These are phyloP conservation scores for Leccinellum rugosiceps DNA, from an alignment of 768 basidiomycete genomes.

Conservation along the genomic window DNA sequence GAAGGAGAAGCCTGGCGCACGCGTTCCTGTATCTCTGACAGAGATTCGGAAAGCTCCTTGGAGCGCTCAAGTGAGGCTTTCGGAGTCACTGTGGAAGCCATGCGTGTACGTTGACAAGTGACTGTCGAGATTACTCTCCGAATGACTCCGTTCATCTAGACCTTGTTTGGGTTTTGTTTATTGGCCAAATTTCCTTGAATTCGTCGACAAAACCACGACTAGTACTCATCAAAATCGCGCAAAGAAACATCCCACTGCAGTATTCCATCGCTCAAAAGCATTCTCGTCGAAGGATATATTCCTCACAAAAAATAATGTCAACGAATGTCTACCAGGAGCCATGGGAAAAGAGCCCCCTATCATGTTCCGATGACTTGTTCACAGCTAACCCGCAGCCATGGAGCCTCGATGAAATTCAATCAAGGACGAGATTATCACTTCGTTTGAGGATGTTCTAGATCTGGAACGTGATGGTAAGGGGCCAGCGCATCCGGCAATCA, in stretches of 20 bases:
- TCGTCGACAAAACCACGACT: too few species aligned
- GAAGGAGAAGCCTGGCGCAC: slow-evolving; percentile 37
- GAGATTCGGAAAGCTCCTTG: slow-evolving; percentile 50
- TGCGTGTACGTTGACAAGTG: slow-evolving; percentile 14
- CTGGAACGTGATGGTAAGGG: background rate
- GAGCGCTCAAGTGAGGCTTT: slow-evolving; percentile 40
- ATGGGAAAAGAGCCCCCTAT: slow-evolving; percentile 21
- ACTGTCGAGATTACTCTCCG: slow-evolving; percentile 3
- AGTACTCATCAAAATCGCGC: too few species aligned
- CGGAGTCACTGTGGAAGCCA: slow-evolving; percentile 14
- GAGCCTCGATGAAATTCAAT: slow-evolving; percentile 31
- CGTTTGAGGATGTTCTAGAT: slow-evolving; percentile 40
- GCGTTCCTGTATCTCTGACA: slow-evolving; percentile 50
- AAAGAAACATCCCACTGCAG: too few species aligned
- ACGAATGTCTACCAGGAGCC: slow-evolving; percentile 38
- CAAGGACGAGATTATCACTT: slow-evolving; percentile 40
- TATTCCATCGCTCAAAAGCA: too few species aligned
- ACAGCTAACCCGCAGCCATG: slow-evolving; percentile 38
- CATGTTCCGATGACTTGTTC: slow-evolving; percentile 30
- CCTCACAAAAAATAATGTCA: slow-evolving; percentile 10
- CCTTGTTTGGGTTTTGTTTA: background rate
- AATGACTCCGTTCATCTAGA: background rate
- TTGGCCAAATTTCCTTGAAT: background rate
- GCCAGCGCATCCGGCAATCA: background rate
- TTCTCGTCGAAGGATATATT: too few species aligned